A percentile compares a stretch with the other conserved stretches of the same genome.
Evolutionary conservation across 768 basidiomycete genomes (phyloP).

Genomic region (Ramaria rubella): DNA sequence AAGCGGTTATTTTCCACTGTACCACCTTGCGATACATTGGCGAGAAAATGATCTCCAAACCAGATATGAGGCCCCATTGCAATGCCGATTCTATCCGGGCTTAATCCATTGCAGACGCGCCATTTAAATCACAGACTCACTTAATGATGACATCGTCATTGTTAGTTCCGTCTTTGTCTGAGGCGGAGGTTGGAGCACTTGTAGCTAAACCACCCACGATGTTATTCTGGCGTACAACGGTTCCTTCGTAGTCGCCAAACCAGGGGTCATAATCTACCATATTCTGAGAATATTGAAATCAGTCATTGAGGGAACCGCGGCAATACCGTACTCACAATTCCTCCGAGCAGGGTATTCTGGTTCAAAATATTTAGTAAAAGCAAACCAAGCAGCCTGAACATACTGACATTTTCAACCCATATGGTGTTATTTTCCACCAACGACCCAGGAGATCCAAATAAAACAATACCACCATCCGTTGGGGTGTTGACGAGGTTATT

Average conservation of each 20-base stretch:
- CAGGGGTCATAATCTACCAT: conserved; percentile 69
- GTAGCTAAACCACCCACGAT: conserved; percentile 68
- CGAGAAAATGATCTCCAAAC: background rate
- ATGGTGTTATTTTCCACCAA: conserved; percentile 73
- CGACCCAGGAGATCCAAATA: conserved; percentile 71
- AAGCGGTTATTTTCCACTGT: conserved; percentile 9
- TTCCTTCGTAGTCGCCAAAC: conserved; percentile 56
- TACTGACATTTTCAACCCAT: conserved; percentile 57
- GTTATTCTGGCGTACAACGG: conserved; percentile 58
- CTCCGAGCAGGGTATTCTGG: conserved; percentile 64
- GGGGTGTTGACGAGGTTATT: conserved; percentile 67
- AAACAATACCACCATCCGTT: conserved; percentile 74
- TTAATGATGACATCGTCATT: conserved; percentile 60
- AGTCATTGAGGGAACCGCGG: background rate
- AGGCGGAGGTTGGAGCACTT: conserved; percentile 28
- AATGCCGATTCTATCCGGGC: conserved; percentile 58
- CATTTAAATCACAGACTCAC: conserved; percentile 32
- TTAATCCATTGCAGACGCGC: background rate
- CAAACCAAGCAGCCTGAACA: background rate
- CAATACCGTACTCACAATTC: conserved; percentile 35
- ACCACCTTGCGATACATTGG: background rate
- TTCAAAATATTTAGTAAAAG: background rate
- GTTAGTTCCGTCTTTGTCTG: conserved; percentile 48
- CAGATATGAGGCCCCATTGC: conserved; percentile 63
- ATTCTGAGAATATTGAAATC: conserved; percentile 28